Evolutionary conservation across 192 early-diverging fungal species (phyloP), one percentile per base, ranked within the genome.

Genomic region (Podila epigama): DNA sequence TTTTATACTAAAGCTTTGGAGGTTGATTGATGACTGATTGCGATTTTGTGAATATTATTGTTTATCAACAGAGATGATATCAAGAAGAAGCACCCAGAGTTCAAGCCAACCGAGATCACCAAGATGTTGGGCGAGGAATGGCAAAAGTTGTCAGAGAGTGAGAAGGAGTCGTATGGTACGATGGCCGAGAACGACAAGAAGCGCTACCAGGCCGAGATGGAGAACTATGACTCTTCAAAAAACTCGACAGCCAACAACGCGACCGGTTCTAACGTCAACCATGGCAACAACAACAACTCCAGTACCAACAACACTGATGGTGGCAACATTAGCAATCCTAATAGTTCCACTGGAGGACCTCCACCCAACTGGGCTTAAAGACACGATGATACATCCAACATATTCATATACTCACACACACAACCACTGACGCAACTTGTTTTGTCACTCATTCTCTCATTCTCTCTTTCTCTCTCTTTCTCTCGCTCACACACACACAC

Each of bases 181-280:
- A 80, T 80, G 73, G 73, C 73, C 50, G 73, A 77, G 64, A 68
- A 77, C 40, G 73, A 77, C 61, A 77, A 77, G 66, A 77, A 77
- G 73, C 32, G 73, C 52, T 77, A 77, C 15, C 73, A 77, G 33
- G 32, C 42, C 20, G 73, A 77, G 61, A 77, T 77, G 73, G 73
- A 77, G 66, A n/a, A n/a, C 41, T 44, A 44, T 6, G 41, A 44
- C 41, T 15, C 41, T 15, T n/a, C 41, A 44, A 44, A 44, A 44
- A 44, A 15, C 20, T 44, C 41, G 16, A 44, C 15, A 15, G 20
- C 15, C 41, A 44, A 44, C 41, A 44, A n/a, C 41, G 20, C 41
- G 16, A 44, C 15, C 5, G 41, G 41, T 44, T 15, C 15, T n/a
- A n/a, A n/a, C 41, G 20, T 4, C 41, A 44, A n/a, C 41, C 15